A percentile compares a stretch with the other conserved stretches of the same genome.
phyloP scores from a whole-genome alignment of 805 yeast genomes.

The Millerozyma miso region DNA sequence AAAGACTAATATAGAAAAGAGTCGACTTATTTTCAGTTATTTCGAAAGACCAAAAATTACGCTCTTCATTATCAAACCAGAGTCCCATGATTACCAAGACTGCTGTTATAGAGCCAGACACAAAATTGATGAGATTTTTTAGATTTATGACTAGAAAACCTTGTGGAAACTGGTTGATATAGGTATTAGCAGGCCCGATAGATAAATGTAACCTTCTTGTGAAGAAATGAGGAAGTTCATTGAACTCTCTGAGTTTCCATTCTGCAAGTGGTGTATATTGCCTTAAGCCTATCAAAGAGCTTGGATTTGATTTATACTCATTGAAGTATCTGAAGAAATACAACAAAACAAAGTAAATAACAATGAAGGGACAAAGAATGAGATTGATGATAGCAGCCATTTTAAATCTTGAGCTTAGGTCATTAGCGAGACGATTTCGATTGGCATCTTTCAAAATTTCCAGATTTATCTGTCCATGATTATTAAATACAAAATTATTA shows the following conservation, averaged over 20 bases:
- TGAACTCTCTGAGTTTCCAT: conserved; percentile 92
- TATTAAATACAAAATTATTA: conserved; percentile 79
- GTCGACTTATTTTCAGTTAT: conserved; percentile 76
- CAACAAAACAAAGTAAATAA: conserved; percentile 72
- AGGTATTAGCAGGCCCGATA: conserved; percentile 72
- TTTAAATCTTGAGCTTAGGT: conserved; percentile 73
- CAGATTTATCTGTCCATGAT: conserved; percentile 75
- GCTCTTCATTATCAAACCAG: conserved; percentile 76
- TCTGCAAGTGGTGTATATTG: conserved; percentile 93
- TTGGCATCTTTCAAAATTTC: conserved; percentile 67
- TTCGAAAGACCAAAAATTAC: conserved; percentile 81
- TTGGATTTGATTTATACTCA: conserved; percentile 86
- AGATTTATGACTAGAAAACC: conserved; percentile 44
- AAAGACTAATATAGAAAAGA: conserved; percentile 79
- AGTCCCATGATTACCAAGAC: conserved; percentile 63
- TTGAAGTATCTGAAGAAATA: conserved; percentile 90
- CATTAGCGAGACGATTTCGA: conserved; percentile 60
- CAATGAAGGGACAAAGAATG: conserved; percentile 79
- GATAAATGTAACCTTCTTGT: conserved; percentile 74
- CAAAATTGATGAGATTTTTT: conserved; percentile 46
- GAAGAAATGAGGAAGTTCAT: conserved; percentile 88
- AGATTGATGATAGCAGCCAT: conserved; percentile 85
- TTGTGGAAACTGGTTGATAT: conserved; percentile 89
- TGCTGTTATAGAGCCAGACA: conserved; percentile 87
- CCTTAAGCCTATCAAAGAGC: conserved; percentile 61